Conservation (phyloP, 495 filamentous ascomycete species). For the Penicillium cataractarum region DNA sequence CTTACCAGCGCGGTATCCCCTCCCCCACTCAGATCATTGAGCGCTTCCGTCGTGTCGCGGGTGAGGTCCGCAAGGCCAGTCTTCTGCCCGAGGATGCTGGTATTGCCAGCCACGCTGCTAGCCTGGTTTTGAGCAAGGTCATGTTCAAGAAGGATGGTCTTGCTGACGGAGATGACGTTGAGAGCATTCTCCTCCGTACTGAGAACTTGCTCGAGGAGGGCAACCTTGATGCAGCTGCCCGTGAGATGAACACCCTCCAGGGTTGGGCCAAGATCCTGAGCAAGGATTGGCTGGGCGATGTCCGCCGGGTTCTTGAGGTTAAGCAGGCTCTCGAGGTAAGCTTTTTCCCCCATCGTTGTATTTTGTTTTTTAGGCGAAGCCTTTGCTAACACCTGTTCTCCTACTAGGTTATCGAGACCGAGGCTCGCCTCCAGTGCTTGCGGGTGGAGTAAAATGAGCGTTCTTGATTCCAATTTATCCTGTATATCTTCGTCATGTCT, state of each 20-base stretch:
- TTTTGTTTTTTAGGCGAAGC: background rate
- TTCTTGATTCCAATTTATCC: conserved; percentile 37
- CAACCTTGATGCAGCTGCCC: conserved; percentile 82
- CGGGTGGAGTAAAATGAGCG: conserved; percentile 49
- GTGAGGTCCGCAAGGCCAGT: conserved; percentile 90
- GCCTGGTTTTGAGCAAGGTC: conserved; percentile 83
- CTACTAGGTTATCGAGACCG: conserved; percentile 51
- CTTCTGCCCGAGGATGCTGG: conserved; percentile 91
- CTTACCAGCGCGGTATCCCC: conserved; percentile 91
- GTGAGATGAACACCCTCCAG: conserved; percentile 89
- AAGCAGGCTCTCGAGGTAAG: conserved; percentile 93
- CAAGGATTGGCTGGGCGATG: conserved; percentile 89
- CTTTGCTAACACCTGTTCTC: conserved; percentile 25
- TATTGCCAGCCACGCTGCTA: conserved; percentile 89
- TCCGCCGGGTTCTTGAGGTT: conserved; percentile 87
- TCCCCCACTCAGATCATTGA: conserved; percentile 84
- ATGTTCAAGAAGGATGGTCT: conserved; percentile 93
- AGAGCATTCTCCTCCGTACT: conserved; percentile 86
- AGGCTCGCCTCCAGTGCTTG: conserved; percentile 54
- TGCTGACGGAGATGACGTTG: conserved; percentile 86
- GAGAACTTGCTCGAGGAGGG: conserved; percentile 91
- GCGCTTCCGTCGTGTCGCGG: conserved; percentile 91
- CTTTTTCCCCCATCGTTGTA: conserved; percentile 8
- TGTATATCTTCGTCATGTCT: conserved; percentile 42
- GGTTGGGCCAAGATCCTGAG: conserved; percentile 95